Base-by-base conservation (phyloP, 2,329 filamentous ascomycete species). In the Fusarium sp. region DNA sequence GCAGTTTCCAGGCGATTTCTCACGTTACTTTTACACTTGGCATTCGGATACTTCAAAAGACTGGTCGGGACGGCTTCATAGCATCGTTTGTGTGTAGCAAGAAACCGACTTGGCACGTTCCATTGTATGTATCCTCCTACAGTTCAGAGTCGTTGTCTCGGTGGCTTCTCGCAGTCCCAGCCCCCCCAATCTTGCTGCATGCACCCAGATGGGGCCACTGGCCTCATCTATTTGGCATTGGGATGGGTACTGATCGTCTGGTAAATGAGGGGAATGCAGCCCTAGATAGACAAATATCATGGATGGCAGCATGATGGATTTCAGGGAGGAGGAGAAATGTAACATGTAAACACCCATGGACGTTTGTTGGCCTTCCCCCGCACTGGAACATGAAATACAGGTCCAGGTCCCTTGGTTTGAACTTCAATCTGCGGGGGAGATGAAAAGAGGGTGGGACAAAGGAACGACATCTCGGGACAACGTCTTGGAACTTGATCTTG, bases 311-410 rank as follows among this genome's bases (percentile, higher is more conserved):
- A 60, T 35, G n/a, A 46, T 60, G 22, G 31, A 46, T 60, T n/a
- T 20, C 38, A 33, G 35, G n/a, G 70, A 70, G 60, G 70, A 70
- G 66, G 70, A 73, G 70, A 67, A 70, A 72, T 67, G 70, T 72
- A 72, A 72, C 70, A 55, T 72, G 46, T 35, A 49, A 42, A 22
- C 38, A 31, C 27, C 46, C 46, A n/a, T 51, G 46, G 49, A 33
- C 12, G 46, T n/a, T n/a, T 31, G 46, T 51, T 51, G 49, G 27
- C n/a, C 49, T n/a, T 53, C 49, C 31, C 62, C 49, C 40, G 33
- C 53, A 53, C 51, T 60, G 61, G 33, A 36, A 62, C 33, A 49
- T 49, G 44, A 16, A 17, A n/a, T 6, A 24, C n/a, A 46, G 42
- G 42, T 16, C 12, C 42, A 27, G 24, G 5, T 51, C 46, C 46